Conservation (phyloP, 179 eudicot species). For the Silene noctiflora region DNA sequence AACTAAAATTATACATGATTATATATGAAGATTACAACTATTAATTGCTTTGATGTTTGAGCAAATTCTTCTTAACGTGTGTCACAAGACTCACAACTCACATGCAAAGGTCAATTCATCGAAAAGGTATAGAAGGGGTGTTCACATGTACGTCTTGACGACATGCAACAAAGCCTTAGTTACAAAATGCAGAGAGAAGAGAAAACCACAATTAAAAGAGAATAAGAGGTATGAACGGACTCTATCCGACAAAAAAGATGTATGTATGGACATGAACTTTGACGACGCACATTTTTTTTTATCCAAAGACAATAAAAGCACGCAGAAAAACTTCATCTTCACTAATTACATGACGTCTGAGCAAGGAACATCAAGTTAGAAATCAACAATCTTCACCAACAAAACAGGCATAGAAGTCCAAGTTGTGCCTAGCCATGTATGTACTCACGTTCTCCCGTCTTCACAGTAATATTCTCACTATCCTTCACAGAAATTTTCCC, state of each 20-base stretch:
- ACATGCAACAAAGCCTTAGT: background rate
- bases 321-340: too few species aligned
- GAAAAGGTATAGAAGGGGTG: too few species aligned
- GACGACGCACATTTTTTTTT: too few species aligned
- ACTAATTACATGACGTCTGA: background rate
- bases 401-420: background rate
- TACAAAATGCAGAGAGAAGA: background rate
- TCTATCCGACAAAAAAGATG: too few species aligned
- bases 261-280: too few species aligned
- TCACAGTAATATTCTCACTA: background rate
- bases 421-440: background rate
- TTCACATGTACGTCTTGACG: too few species aligned
- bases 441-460: background rate
- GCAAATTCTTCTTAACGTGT: background rate
- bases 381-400: background rate
- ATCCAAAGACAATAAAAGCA: background rate
- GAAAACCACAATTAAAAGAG: background rate
- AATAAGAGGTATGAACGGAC: background rate
- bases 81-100: too few species aligned
- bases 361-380: background rate
- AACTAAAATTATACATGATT: background rate
- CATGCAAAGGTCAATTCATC: background rate
- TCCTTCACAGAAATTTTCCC: background rate
- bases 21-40: background rate
- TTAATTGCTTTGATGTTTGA: background rate